Evolutionary conservation across 306 rosid genomes (phyloP), one percentile per base, ranked within the genome.

Genomic region (Cotoneaster glaucophyllus): DNA sequence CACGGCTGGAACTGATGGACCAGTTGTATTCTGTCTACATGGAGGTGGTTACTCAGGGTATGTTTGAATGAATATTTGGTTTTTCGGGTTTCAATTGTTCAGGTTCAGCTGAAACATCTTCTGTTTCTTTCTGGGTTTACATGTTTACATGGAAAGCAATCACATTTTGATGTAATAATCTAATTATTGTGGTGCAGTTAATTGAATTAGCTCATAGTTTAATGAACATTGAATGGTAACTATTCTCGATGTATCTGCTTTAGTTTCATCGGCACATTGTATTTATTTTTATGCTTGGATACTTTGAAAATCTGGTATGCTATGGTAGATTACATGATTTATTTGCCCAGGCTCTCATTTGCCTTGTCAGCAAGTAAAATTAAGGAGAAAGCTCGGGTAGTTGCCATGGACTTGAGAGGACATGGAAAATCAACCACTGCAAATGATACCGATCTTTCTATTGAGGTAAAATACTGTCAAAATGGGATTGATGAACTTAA

Each of bases 1-100:
- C 79, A 84, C 69, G 90, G 97, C 97, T 41, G 97, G 98, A 90
- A 87, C 87, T 48, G 98, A 95, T 83, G 98, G 98, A 0, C 97
- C 98, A 0, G 97, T 95, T 78, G 93, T 95, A 22, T 89, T 95
- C 78, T 95, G 96, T 84, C 86, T 95, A 44, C 98, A 95, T 67
- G 97, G 98, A 79, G 98, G 98, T 68, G 98, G 98, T 64, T 92
- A 84, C 82, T 90, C 93, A 45, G 98, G 98, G 98, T 95, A 88
- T 83, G 89, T 24, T 77, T 45, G 53, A 45, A 45, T 4, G 34
- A 32, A 18, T 34, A 71, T 34, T 57, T 59, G 2, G 10, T 67
- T 52, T 66, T 69, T 32, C 24, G 5, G 1, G 21, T 50, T 57
- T 7, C 41, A 21, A 1, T 29, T 32, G 29, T 48, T 71, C 75